Conservation (phyloP, 2,329 filamentous ascomycete species). For the Zasmidium cellare region DNA sequence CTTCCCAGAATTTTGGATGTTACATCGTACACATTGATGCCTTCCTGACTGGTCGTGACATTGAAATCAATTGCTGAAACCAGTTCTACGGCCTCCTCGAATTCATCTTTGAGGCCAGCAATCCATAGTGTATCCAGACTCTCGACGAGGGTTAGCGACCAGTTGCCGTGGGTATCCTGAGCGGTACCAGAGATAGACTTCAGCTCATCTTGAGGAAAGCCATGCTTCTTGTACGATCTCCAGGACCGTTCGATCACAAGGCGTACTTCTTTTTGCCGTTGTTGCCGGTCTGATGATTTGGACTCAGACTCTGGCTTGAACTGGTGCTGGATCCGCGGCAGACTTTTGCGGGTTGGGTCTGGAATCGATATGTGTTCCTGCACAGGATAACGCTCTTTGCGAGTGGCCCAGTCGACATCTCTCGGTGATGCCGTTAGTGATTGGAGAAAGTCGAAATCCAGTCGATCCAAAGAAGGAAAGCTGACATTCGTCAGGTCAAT, state of each 20-base stretch:
- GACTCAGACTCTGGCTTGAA: slow-evolving; percentile 6
- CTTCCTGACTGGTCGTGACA: slow-evolving; percentile 46
- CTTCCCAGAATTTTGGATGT: slow-evolving; percentile 71
- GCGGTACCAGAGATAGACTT: slow-evolving; percentile 62
- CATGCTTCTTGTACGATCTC: slow-evolving; percentile 74
- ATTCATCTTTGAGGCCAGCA: slow-evolving; percentile 66
- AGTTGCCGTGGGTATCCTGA: slow-evolving; percentile 82
- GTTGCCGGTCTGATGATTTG: slow-evolving; percentile 7
- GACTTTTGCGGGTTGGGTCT: background rate
- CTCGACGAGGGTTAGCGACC: slow-evolving; percentile 53
- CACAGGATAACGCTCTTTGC: slow-evolving; percentile 16
- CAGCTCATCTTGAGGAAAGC: slow-evolving; percentile 85
- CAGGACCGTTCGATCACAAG: slow-evolving; percentile 75
- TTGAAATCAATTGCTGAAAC: slow-evolving; percentile 62
- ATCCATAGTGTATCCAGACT: slow-evolving; percentile 72
- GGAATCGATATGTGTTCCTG: slow-evolving; percentile 8
- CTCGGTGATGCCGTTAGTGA: background rate
- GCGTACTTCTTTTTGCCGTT: slow-evolving; percentile 55
- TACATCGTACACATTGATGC: slow-evolving; percentile 69
- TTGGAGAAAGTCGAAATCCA: background rate
- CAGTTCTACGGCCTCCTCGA: slow-evolving; percentile 61
- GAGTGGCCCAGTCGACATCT: slow-evolving; percentile 12
- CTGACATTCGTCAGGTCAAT: too few relatives aligned
- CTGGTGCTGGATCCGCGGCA: slow-evolving; percentile 14
- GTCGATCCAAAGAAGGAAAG: background rate